Evolutionary conservation across 2,329 filamentous ascomycete genomes (phyloP).

Genomic region (Nemania sp.): DNA sequence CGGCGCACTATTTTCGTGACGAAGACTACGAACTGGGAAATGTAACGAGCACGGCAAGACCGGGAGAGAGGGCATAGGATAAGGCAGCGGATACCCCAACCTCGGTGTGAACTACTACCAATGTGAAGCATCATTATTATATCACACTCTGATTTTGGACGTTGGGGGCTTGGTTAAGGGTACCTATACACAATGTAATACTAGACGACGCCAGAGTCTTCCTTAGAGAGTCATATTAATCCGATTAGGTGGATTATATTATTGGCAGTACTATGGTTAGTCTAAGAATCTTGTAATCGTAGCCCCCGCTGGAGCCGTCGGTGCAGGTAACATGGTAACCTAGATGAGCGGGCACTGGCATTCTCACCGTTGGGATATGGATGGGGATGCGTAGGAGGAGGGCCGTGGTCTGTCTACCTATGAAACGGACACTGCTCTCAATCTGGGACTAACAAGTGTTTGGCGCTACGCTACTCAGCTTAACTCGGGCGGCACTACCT

Average conservation of each 20-base stretch:
- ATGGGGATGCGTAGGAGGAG: no score
- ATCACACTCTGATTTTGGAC: not conserved
- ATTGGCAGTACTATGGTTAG: no score
- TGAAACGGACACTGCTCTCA: no score
- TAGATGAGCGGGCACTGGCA: not conserved
- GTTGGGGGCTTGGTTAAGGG: not conserved
- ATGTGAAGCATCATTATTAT: conserved; percentile 1
- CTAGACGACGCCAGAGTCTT: not conserved
- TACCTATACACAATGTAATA: not conserved
- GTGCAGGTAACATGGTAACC: no score
- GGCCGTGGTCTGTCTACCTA: no score
- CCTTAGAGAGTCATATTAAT: no score
- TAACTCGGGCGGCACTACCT: no score
- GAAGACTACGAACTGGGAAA: conserved; percentile 4
- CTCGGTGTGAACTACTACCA: not conserved
- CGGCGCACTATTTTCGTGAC: not conserved
- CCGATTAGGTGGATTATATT: no score
- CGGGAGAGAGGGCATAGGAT: conserved; percentile 5
- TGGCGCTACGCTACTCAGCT: no score
- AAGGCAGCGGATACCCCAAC: conserved; percentile 15
- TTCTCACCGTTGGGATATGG: not conserved
- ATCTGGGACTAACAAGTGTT: no score
- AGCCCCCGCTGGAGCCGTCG: no score
- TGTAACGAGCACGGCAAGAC: conserved; percentile 5
- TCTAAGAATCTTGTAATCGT: no score